Conservation (phyloP, 2,329 filamentous ascomycete genomes). For the Aureobasidium namibiae region DNA sequence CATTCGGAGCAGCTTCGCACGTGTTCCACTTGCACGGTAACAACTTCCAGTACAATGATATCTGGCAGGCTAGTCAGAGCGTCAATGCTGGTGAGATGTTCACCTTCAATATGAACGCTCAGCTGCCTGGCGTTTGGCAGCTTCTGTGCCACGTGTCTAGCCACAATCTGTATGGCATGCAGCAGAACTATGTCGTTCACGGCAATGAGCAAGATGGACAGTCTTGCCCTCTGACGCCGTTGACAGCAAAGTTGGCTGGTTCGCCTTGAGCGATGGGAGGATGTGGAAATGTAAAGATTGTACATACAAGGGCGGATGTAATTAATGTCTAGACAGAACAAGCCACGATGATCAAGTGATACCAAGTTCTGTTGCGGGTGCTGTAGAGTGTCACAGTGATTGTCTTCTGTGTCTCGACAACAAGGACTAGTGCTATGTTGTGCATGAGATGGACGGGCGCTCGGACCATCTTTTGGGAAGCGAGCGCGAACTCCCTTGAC, state of each 20-base stretch:
- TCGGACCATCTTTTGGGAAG: neutral
- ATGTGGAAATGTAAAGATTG: neutral
- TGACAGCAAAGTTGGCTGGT: constrained; percentile 11
- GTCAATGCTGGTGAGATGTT: constrained; percentile 22
- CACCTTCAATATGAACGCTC: constrained; percentile 23
- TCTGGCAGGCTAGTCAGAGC: constrained; percentile 12
- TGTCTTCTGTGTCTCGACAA: neutral
- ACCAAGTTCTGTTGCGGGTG: too few species aligned
- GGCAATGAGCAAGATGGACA: constrained; percentile 3
- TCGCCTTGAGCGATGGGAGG: neutral
- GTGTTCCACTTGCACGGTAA: constrained; percentile 26
- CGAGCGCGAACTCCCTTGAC: neutral
- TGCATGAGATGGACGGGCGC: neutral
- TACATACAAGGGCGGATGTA: neutral
- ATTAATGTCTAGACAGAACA: neutral
- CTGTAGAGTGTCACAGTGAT: too few species aligned
- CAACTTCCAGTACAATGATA: constrained; percentile 17
- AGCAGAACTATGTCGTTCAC: constrained; percentile 19
- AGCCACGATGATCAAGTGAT: neutral
- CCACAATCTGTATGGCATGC: constrained; percentile 20
- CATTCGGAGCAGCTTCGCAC: constrained; percentile 20
- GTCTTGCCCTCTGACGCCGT: constrained; percentile 17
- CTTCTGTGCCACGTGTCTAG: constrained; percentile 21
- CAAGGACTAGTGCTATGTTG: neutral
- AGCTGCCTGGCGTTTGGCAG: constrained; percentile 20